Conservation (phyloP, 495 filamentous ascomycete genomes). For the Aspergillus nidulans region DNA sequence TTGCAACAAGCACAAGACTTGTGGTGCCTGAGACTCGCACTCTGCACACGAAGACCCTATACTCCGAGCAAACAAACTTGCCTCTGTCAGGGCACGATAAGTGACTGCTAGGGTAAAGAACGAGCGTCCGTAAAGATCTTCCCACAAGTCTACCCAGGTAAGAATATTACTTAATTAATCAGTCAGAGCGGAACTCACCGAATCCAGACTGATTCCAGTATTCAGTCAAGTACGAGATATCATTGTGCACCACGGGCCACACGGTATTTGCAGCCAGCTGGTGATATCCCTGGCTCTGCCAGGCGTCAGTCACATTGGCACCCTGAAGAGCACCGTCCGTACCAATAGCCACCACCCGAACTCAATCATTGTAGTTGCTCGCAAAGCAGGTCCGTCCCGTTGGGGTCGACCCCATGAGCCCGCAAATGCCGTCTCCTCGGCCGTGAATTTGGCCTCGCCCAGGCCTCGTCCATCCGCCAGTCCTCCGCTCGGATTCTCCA, state of each 20-base stretch:
- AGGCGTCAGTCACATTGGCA: slow-evolving; percentile 13
- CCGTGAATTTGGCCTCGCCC: slow-evolving; percentile 46
- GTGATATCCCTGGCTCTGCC: slow-evolving; percentile 27
- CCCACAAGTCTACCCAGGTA: slow-evolving; percentile 56
- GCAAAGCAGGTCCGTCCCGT: slow-evolving; percentile 64
- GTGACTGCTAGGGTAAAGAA: slow-evolving; percentile 58
- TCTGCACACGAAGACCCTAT: slow-evolving; percentile 37
- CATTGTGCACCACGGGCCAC: slow-evolving; percentile 62
- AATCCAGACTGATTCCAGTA: slow-evolving; percentile 66
- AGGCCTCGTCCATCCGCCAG: slow-evolving; percentile 43
- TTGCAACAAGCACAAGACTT: slow-evolving; percentile 58
- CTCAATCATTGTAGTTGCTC: slow-evolving; percentile 56
- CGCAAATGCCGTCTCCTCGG: slow-evolving; percentile 56
- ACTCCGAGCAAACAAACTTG: slow-evolving; percentile 48
- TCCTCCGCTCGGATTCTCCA: slow-evolving; percentile 56
- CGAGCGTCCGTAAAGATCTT: slow-evolving; percentile 59
- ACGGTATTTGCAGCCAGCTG: slow-evolving; percentile 31
- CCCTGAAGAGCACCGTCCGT: slow-evolving; percentile 9
- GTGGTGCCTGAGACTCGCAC: slow-evolving; percentile 53
- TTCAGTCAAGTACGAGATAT: slow-evolving; percentile 64
- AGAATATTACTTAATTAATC: background rate
- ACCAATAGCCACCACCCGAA: slow-evolving; percentile 35
- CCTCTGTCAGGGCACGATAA: slow-evolving; percentile 57
- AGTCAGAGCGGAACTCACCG: background rate
- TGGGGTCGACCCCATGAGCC: slow-evolving; percentile 69